Evolutionary conservation across 2,329 filamentous ascomycete genomes (phyloP).

Genomic region (Metarhizium guizhouense): DNA sequence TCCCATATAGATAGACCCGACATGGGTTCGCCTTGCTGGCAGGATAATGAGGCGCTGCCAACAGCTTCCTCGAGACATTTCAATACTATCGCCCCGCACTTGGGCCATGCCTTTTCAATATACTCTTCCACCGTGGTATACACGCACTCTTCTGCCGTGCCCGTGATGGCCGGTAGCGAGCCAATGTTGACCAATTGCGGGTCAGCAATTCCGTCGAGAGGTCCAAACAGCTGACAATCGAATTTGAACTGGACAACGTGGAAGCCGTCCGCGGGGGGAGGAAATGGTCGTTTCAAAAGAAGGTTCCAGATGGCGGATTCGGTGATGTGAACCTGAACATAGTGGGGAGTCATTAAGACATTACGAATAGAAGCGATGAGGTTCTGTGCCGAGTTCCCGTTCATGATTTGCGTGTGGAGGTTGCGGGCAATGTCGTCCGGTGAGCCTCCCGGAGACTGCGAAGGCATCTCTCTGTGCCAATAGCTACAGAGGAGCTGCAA

Average conservation of each 20-base stretch:
- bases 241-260: slow-evolving; percentile 27
- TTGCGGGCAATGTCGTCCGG: slow-evolving; percentile 25
- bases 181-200: slow-evolving; percentile 20
- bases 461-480: slow-evolving; percentile 26
- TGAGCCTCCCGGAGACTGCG: slow-evolving; percentile 22
- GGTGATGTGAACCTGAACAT: slow-evolving; percentile 28
- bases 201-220: slow-evolving; percentile 19
- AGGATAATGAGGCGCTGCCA: slow-evolving; percentile 16
- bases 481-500: slow-evolving; percentile 26
- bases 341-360: slow-evolving; percentile 23
- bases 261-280: slow-evolving; percentile 24
- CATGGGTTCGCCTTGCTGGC: slow-evolving; percentile 15
- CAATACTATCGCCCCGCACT: slow-evolving; percentile 20
- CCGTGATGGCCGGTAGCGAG: slow-evolving; percentile 23
- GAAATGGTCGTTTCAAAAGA: slow-evolving; percentile 19
- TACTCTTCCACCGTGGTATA: slow-evolving; percentile 26
- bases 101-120: slow-evolving; percentile 21
- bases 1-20: slow-evolving; percentile 28
- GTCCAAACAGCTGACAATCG: slow-evolving; percentile 23
- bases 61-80: slow-evolving; percentile 24
- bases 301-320: slow-evolving; percentile 29
- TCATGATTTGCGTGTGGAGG: slow-evolving; percentile 19
- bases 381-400: slow-evolving; percentile 18
- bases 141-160: slow-evolving; percentile 23
- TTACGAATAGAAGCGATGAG: slow-evolving; percentile 21